These are phyloP conservation scores for Eimeria maxima DNA, from an alignment of 169 alveolate species.

Conservation along the genomic window DNA sequence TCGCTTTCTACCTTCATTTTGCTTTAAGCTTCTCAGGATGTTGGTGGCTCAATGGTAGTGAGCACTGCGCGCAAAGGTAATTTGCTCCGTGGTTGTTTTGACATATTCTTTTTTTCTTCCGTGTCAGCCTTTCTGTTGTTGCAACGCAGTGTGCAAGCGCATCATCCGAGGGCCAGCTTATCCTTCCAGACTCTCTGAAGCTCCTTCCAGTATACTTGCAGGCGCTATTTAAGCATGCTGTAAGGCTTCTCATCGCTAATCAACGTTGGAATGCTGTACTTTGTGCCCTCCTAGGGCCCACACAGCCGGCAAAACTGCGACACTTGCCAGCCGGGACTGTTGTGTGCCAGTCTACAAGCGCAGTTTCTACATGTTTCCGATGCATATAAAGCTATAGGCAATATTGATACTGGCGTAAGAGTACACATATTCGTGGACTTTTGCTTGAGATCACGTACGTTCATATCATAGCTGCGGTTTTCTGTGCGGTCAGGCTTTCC, in stretches of 20 bases:
- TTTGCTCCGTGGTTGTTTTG: neutral
- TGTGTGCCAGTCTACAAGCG: neutral
- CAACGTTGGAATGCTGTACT: neutral
- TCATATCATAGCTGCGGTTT: neutral
- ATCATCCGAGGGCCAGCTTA: slow-evolving; percentile 92
- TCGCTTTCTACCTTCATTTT: neutral
- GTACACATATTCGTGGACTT: neutral
- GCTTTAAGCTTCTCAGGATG: neutral
- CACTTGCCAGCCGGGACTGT: neutral
- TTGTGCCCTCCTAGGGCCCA: neutral
- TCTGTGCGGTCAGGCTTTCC: slow-evolving; percentile 80
- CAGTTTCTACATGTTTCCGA: neutral
- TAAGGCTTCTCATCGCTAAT: slow-evolving; percentile 19
- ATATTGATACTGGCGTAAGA: neutral
- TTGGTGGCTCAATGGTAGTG: neutral
- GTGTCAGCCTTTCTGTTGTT: neutral
- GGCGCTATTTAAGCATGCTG: slow-evolving; percentile 89
- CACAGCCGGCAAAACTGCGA: neutral
- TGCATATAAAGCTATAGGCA: neutral
- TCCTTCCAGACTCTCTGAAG: slow-evolving; percentile 92
- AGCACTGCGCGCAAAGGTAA: neutral
- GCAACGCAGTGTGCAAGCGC: slow-evolving; percentile 87
- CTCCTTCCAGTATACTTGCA: slow-evolving; percentile 88
- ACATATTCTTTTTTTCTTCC: neutral
- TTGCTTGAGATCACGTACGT: neutral